phyloP scores from a whole-genome alignment of 441 rosid species.

The Viola pubescens region DNA sequence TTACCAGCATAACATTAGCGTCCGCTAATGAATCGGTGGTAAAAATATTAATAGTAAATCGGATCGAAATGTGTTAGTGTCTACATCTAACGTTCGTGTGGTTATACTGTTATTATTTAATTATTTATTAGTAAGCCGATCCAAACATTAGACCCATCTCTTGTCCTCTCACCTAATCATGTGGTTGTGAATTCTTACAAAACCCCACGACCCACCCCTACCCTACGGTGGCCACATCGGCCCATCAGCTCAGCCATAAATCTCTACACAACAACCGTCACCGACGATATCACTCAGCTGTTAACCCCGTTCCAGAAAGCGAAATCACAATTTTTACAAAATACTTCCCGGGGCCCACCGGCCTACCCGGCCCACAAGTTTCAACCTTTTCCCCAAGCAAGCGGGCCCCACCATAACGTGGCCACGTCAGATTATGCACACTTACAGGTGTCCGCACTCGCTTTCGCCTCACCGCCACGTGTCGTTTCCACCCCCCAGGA shows the following conservation, averaged over 20 bases:
- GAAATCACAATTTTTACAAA: slow-evolving; percentile 16
- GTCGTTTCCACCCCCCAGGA: slow-evolving; percentile 15
- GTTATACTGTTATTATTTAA: too few relatives aligned
- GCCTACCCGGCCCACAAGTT: neutral
- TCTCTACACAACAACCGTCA: slow-evolving; percentile 26
- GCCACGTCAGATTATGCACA: slow-evolving; percentile 45
- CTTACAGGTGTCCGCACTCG: slow-evolving; percentile 37
- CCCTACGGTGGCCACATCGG: slow-evolving; percentile 24
- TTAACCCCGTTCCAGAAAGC: slow-evolving; percentile 35
- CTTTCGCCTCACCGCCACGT: slow-evolving; percentile 31
- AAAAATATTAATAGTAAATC: too few relatives aligned
- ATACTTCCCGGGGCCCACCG: too few relatives aligned
- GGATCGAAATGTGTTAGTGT: too few relatives aligned
- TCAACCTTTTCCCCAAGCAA: neutral
- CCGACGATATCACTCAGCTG: slow-evolving; percentile 39
- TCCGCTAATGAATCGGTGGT: too few relatives aligned
- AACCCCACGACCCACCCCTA: neutral
- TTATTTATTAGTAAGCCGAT: too few relatives aligned
- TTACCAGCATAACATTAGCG: too few relatives aligned
- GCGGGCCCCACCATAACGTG: slow-evolving; percentile 32
- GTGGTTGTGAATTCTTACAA: neutral
- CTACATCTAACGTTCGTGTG: too few relatives aligned
- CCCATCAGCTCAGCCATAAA: slow-evolving; percentile 8
- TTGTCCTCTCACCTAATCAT: slow-evolving; percentile 14
- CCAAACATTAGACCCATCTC: neutral